Conservation (phyloP, 2,329 filamentous ascomycete species). For the Aspergillus spinulosporus region DNA sequence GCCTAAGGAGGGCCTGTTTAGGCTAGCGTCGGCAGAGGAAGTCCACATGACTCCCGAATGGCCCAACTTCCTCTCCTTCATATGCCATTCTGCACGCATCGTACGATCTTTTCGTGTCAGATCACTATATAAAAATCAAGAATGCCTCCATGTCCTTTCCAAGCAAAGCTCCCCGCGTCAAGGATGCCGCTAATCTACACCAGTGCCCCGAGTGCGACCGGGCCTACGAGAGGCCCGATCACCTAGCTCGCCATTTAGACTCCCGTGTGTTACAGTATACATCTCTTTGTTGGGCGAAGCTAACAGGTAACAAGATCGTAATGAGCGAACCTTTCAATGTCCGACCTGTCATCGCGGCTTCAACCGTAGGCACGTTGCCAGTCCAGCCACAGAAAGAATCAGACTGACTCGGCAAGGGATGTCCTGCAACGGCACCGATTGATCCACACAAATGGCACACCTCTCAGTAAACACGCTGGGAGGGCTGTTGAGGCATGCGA, state of each 20-base stretch:
- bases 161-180: conserved; percentile 8
- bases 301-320: neutral
- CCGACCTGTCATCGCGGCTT: conserved; percentile 7
- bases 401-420: neutral
- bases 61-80: neutral
- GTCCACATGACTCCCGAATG: neutral
- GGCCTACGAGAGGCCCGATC: conserved; percentile 11
- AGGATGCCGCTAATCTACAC: conserved; percentile 1
- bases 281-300: neutral
- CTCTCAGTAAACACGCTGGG: neutral
- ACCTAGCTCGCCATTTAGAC: conserved; percentile 7
- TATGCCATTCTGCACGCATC: neutral
- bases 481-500: conserved; percentile 7
- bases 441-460: conserved; percentile 1
- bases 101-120: neutral
- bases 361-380: conserved; percentile 1
- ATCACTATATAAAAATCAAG: neutral
- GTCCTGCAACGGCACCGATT: conserved; percentile 5
- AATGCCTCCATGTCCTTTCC: conserved; percentile 3
- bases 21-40: conserved; percentile 4
- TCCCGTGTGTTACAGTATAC: neutral
- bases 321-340: conserved; percentile 10
- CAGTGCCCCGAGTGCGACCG: conserved; percentile 8
- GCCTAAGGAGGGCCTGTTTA: neutral
- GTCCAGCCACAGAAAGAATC: neutral